Evolutionary conservation across 2,329 filamentous ascomycete genomes (phyloP).

Genomic region (Monosporascus ibericus): DNA sequence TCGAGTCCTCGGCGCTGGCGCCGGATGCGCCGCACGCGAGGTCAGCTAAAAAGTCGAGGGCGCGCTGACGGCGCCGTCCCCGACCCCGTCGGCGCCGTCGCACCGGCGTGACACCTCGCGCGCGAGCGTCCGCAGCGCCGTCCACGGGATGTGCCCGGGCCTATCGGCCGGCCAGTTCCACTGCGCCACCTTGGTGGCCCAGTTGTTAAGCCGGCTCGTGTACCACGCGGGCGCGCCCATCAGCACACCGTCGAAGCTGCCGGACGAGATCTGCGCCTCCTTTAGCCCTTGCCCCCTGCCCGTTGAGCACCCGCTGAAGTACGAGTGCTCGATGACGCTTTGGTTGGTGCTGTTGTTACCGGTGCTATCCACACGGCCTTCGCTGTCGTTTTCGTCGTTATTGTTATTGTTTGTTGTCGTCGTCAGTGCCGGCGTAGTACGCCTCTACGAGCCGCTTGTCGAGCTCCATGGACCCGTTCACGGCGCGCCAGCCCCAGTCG

Average conservation of each 20-base stretch:
- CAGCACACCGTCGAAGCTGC: conserved; percentile 51
- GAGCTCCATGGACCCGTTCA: conserved; percentile 27
- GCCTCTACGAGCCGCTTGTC: conserved; percentile 36
- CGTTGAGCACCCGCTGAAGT: conserved; percentile 52
- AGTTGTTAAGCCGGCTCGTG: conserved; percentile 38
- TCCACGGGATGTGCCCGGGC: conserved; percentile 42
- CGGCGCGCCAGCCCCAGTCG: conserved; percentile 26
- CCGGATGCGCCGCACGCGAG: background rate
- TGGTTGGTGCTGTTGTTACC: conserved; percentile 29
- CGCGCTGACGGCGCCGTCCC: conserved; percentile 43
- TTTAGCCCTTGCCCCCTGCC: conserved; percentile 53
- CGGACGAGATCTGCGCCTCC: conserved; percentile 44
- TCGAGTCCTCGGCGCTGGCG: background rate
- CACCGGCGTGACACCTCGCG: conserved; percentile 43
- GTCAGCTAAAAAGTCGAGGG: conserved; percentile 28
- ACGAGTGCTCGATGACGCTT: conserved; percentile 35
- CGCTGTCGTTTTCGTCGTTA: too few relatives aligned
- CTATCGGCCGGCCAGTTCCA: conserved; percentile 41
- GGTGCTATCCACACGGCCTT: too few relatives aligned
- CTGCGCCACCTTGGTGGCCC: conserved; percentile 36
- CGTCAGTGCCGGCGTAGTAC: conserved; percentile 30
- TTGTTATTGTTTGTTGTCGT: too few relatives aligned
- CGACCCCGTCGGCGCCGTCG: conserved; percentile 41
- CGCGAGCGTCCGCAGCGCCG: conserved; percentile 29
- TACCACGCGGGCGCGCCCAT: conserved; percentile 46